Base-by-base conservation (phyloP, 2,329 filamentous ascomycete genomes). In the Xylaria sp. region DNA sequence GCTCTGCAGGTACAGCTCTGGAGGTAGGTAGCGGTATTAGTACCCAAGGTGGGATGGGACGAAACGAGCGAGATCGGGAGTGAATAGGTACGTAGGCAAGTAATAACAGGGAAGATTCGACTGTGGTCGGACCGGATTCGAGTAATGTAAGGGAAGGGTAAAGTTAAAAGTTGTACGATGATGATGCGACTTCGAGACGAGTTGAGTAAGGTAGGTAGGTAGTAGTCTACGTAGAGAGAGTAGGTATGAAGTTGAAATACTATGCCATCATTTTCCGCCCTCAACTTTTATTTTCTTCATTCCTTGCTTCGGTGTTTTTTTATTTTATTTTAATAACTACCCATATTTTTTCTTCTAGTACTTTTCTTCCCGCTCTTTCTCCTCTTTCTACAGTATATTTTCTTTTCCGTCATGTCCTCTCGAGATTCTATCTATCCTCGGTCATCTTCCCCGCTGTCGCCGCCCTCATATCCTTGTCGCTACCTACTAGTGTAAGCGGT, bases 141-240 rank as follows among this genome's bases (percentile, higher is more conserved):
- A 38, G 19, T 11, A 51, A 25, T 47, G 15, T 14, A 46, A 17
- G 9, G 23, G 33, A 25, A 51, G 5, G 33, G 33, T 28, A 25
- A 51, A 51, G 49, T 51, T 33, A 51, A 38, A 51, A 7, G n/a
- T 38, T 51, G 33, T 38, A 17, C n/a, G 49, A 40, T 51, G 31
- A 51, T 51, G 47, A 38, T n/a, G 11, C 40, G 40, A 43, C n/a
- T 11, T 21, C 28, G 40, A 43, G 15, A 21, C 17, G 40, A 23
- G 40, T 2, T 17, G 40, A 43, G 28, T 31, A 4, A 9, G 28
- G 28, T 31, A 4, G 28, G 28, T 9, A 31, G 28, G 45, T 23
- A 21, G 45, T n/a, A 31, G 45, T 47, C 12, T 14, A 46, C n/a
- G 23, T 47, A 15, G 45, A 31, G 15, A 9, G 45, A 28, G 45